Percentiles rank a stretch among this genome's conserved stretches.
Conservation (phyloP, 495 filamentous ascomycete genomes). For the Tirmania nivea region DNA sequence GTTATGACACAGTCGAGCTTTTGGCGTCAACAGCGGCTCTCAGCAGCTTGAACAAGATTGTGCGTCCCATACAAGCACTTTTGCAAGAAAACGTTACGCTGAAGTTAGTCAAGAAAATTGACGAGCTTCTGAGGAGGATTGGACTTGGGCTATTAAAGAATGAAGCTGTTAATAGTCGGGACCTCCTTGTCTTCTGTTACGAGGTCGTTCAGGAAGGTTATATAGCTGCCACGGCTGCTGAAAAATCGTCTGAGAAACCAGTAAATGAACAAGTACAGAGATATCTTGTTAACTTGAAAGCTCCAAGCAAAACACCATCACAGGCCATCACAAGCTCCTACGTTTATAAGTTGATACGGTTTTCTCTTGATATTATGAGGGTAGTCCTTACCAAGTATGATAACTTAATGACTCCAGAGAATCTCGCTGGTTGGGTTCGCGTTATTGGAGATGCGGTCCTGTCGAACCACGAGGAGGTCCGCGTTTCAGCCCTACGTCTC, state of each 20-base stretch:
- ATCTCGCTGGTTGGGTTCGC: constrained; percentile 65
- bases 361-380: constrained; percentile 68
- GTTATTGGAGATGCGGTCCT: constrained; percentile 72
- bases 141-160: constrained; percentile 65
- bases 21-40: constrained; percentile 62
- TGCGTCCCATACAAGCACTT: constrained; percentile 53
- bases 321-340: constrained; percentile 47
- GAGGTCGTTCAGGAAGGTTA: constrained; percentile 79
- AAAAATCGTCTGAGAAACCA: constrained; percentile 24
- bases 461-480: constrained; percentile 69
- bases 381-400: constrained; percentile 62
- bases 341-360: constrained; percentile 62
- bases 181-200: constrained; percentile 78
- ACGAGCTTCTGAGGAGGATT: constrained; percentile 70
- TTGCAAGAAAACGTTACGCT: constrained; percentile 63
- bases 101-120: constrained; percentile 62
- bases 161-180: constrained; percentile 45
- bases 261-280: constrained; percentile 40
- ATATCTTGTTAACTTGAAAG: constrained; percentile 55
- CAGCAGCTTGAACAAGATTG: constrained; percentile 45
- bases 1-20: constrained; percentile 90
- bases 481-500: constrained; percentile 58
- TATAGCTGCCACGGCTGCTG: constrained; percentile 16
- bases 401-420: constrained; percentile 49
- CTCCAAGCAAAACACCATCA: constrained; percentile 43